These are phyloP conservation scores for Fusarium sp. DNA, from an alignment of 2,329 filamentous ascomycete species.

Conservation along the genomic window DNA sequence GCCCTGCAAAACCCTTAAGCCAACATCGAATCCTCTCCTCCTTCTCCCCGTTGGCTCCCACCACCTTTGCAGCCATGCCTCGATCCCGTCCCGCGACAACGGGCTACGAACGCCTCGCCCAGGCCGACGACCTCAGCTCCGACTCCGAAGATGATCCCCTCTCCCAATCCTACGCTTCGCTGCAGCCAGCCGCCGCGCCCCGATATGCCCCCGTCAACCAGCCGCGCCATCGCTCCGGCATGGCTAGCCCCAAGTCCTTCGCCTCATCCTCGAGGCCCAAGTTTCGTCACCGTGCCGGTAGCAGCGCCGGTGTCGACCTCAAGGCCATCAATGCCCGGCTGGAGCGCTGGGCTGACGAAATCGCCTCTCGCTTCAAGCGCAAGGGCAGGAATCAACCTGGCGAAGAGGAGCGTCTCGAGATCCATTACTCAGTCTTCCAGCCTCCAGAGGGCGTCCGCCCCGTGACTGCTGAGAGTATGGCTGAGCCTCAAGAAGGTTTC, in stretches of 20 bases:
- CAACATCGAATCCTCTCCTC: background rate
- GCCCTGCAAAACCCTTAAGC: constrained; percentile 19
- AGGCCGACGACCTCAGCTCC: constrained; percentile 81
- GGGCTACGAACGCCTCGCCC: constrained; percentile 85
- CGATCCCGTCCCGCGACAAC: constrained; percentile 77
- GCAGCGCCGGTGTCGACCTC: constrained; percentile 93
- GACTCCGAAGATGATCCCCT: constrained; percentile 74
- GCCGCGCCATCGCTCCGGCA: constrained; percentile 68
- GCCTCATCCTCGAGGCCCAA: constrained; percentile 49
- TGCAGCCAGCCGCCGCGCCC: constrained; percentile 67
- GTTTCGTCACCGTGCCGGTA: constrained; percentile 61
- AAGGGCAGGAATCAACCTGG: constrained; percentile 76
- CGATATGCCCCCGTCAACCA: constrained; percentile 73
- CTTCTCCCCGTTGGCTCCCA: background rate
- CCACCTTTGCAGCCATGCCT: constrained; percentile 61
- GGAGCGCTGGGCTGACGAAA: constrained; percentile 97
- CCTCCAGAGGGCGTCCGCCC: constrained; percentile 88
- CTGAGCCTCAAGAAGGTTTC: constrained; percentile 70
- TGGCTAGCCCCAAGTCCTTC: constrained; percentile 64
- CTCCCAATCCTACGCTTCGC: constrained; percentile 63
- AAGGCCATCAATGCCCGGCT: constrained; percentile 97
- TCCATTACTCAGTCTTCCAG: constrained; percentile 97
- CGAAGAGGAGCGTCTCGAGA: constrained; percentile 90
- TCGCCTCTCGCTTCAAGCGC: constrained; percentile 96
- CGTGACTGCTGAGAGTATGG: constrained; percentile 78